These are phyloP conservation scores for Sicyos edulis DNA, from an alignment of 306 rosid genomes.

Conservation along the genomic window DNA sequence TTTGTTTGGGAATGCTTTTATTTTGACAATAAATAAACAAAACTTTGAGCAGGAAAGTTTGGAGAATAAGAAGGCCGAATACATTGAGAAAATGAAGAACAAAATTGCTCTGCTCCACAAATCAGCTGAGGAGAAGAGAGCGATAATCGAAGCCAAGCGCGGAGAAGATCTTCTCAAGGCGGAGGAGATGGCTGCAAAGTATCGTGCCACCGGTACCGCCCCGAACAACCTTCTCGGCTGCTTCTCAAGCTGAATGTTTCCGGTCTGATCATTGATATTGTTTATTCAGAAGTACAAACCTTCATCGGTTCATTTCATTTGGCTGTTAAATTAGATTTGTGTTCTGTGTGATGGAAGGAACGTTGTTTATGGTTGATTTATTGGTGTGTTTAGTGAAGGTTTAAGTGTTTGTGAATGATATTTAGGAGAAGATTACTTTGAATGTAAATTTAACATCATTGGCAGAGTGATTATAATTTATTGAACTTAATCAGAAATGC, in stretches of 20 bases:
- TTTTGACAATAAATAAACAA: not conserved
- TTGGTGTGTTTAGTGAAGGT: slow-evolving; percentile 10
- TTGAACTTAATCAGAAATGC: not conserved
- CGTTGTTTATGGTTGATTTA: not conserved
- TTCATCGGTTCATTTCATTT: not conserved
- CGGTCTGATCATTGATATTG: not conserved
- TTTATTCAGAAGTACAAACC: not conserved
- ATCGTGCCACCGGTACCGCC: slow-evolving; percentile 73
- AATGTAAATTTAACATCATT: slow-evolving; percentile 12
- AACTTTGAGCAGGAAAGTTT: slow-evolving; percentile 52
- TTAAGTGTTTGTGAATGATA: slow-evolving; percentile 12
- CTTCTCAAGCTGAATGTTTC: slow-evolving; percentile 36
- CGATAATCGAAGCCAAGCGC: slow-evolving; percentile 59
- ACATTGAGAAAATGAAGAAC: slow-evolving; percentile 70
- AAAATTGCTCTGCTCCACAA: slow-evolving; percentile 64
- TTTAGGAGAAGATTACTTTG: slow-evolving; percentile 9
- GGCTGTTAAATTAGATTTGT: not conserved
- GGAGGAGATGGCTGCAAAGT: slow-evolving; percentile 75
- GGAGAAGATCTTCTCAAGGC: slow-evolving; percentile 78
- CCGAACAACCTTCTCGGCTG: slow-evolving; percentile 64
- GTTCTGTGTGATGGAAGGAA: slow-evolving; percentile 8
- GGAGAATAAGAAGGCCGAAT: slow-evolving; percentile 74
- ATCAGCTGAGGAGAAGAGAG: slow-evolving; percentile 78
- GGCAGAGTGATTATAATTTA: slow-evolving; percentile 1
- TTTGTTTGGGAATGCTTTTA: not conserved